Evolutionary conservation across 805 yeast genomes (phyloP).

Genomic region (Schizosaccharomyces osmophilus): DNA sequence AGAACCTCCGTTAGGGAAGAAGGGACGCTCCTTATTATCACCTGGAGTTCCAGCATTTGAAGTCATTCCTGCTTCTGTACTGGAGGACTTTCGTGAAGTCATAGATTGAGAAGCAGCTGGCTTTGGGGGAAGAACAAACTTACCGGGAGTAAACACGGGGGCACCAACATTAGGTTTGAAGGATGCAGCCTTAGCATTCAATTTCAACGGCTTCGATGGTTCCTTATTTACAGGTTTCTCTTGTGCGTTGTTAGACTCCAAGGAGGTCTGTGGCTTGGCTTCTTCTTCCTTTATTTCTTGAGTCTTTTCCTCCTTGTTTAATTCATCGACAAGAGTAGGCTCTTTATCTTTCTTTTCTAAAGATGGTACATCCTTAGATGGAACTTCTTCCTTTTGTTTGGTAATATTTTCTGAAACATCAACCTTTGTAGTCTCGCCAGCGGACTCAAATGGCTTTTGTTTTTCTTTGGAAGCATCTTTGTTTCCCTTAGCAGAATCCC

Average conservation of each 20-base stretch:
- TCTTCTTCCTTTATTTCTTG: too few species aligned
- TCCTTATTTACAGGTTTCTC: too few species aligned
- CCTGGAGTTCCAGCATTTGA: background rate
- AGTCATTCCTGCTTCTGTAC: background rate
- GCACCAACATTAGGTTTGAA: constrained; percentile 52
- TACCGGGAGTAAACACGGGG: constrained; percentile 32
- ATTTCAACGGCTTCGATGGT: constrained; percentile 18
- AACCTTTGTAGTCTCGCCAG: too few species aligned
- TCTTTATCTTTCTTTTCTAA: too few species aligned
- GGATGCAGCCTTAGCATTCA: constrained; percentile 33
- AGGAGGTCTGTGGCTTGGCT: too few species aligned
- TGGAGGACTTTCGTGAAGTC: background rate
- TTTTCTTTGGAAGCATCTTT: background rate
- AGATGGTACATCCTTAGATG: too few species aligned
- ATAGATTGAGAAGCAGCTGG: background rate
- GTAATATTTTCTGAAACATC: too few species aligned
- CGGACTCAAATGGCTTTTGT: background rate
- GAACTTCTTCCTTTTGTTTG: too few species aligned
- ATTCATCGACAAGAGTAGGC: too few species aligned
- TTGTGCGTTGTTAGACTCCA: too few species aligned
- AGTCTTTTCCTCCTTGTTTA: too few species aligned
- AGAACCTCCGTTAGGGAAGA: background rate
- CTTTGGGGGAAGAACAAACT: background rate
- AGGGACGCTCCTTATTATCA: background rate
- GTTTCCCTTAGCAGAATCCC: constrained; percentile 19